phyloP scores from a whole-genome alignment of 106 monocot species.

The Amphibolis antarctica region DNA sequence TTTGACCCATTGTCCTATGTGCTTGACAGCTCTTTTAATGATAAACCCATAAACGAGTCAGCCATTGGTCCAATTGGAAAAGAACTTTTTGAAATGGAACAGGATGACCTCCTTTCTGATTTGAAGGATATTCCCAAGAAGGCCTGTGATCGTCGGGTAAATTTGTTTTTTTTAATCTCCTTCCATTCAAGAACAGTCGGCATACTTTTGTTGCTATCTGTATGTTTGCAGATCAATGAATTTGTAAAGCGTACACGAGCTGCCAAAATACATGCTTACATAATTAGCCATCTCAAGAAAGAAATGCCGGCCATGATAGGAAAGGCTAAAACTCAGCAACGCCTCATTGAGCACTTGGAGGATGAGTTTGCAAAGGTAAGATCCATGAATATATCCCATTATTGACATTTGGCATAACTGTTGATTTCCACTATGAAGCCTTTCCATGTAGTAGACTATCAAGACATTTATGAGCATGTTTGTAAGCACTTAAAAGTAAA shows the following conservation, averaged over 20 bases:
- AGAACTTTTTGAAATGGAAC: conserved; percentile 86
- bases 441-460: no score
- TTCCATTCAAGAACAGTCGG: not conserved
- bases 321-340: conserved; percentile 80
- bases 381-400: not conserved
- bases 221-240: conserved; percentile 67
- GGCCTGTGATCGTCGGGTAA: conserved; percentile 73
- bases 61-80: conserved; percentile 58
- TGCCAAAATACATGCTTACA: conserved; percentile 82
- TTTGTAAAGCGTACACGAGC: conserved; percentile 93
- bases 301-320: conserved; percentile 96
- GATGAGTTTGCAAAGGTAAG: conserved; percentile 79
- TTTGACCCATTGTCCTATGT: not conserved
- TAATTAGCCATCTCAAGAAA: conserved; percentile 83
- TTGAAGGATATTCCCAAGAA: conserved; percentile 91
- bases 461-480: no score
- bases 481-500: no score
- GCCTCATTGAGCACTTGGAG: conserved; percentile 62
- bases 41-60: conserved; percentile 63
- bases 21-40: conserved; percentile 66
- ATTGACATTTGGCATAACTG: not conserved
- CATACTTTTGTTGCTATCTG: not conserved
- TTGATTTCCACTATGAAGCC: not conserved
- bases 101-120: conserved; percentile 82
- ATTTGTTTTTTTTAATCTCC: conserved; percentile 10